Base-by-base conservation (phyloP, 164 flowering plant genomes). In the Macadamia integrifolia region DNA sequence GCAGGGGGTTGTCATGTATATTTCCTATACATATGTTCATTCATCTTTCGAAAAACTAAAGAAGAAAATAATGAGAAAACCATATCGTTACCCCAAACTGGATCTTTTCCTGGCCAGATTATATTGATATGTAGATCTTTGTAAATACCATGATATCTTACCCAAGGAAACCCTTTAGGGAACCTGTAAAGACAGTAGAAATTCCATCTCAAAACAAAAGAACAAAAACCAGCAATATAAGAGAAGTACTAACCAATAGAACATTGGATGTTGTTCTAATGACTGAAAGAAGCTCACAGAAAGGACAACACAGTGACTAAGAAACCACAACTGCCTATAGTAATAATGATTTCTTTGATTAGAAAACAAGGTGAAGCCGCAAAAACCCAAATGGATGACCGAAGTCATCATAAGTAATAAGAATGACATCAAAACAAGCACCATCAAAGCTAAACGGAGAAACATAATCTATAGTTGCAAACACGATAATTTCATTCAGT, bases 111-210 rank as follows among this genome's bases (percentile, higher is more conserved):
- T 0, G 96, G 94, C 86, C 87, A 87, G 62, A 92, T 76, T 57
- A 95, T 61, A 77, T 89, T 83, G 35, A 95, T 77, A 43, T 85
- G 58, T 72, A 95, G 75, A 68, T 86, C 90, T 68, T 83, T 92
- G 78, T 95, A 95, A 44, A 67, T 65, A 15, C 98, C 98, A 73
- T 80, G 80, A 80, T 89, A 95, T 61, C 93, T 78, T 28, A 91
- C 90, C 99, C 99, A 95, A 50, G 99, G 97, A 7, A 92, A 92
- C 13, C 90, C 99, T 74, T 84, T 75, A 12, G 99, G 99, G 69
- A 91, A 92, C 80, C 98, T 94, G 87, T 76, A 84, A 61, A 44
- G 30, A 31, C 12, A 42, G 42, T 30, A 55, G 46, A 76, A 28
- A 17, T 23, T n/a, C 17, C 7, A 0, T 15, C 9, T 44, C 42